Base-by-base conservation (phyloP, 352 stramenopile genomes). In the Peronospora belbahrii region DNA sequence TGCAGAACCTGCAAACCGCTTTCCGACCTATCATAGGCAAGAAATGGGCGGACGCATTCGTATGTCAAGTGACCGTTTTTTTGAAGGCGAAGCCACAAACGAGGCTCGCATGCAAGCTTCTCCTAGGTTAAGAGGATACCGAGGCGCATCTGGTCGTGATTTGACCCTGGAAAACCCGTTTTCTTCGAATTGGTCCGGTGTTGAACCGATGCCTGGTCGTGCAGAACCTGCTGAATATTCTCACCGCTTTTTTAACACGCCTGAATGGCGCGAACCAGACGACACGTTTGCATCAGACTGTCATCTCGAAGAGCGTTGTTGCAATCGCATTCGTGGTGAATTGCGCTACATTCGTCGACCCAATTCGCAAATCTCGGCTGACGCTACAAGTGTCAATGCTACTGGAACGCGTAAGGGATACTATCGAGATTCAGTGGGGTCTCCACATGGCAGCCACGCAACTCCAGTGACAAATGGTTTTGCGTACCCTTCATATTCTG, bases 261-360 rank as follows among this genome's bases (percentile, higher is more conserved):
- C 64, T 10, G 52, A 44, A n/a, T 76, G 70, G 70, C 49, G 56
- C 18, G 61, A 78, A 28, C 56, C 52, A 24, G 57, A 52, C 0
- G 48, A 62, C 17, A 13, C 42, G 6, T 61, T 57, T 40, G n/a
- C 52, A 8, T 18, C 40, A n/a, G 49, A 65, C 4, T 43, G 35
- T 11, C 24, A 56, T 8, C 31, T 59, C 9, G 60, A 59, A 40
- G 33, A 33, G 9, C 54, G 61, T 15, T 27, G 44, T 40, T 45
- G 47, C 13, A 57, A 49, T 34, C 51, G 52, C 8, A 56, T 52
- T 11, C 50, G 47, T 32, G 28, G 34, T 30, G 42, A 69, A 38
- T 51, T 36, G 6, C 60, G 60, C 31, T 63, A 57, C 32, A 45
- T 55, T 18, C 42, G 63, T 49, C 60, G 51, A 19, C 27, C 58